Percentiles rank a stretch among this genome's conserved stretches.
These are phyloP conservation scores for Candida glucosophila DNA, from an alignment of 1,139 yeast genomes.

Conservation along the genomic window DNA sequence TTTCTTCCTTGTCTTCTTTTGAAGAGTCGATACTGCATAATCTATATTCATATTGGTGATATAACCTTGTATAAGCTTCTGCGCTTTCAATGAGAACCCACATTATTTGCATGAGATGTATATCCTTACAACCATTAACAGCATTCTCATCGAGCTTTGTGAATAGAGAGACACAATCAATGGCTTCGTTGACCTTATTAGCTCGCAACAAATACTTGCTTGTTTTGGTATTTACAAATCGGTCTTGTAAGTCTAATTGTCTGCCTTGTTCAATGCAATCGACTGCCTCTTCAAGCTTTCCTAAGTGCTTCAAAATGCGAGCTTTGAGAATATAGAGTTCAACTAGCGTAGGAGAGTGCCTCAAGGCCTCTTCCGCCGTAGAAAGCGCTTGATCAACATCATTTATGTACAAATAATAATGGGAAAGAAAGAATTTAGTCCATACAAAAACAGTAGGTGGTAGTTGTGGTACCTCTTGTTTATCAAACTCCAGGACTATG, in stretches of 20 bases:
- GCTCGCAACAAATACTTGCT: slow-evolving; percentile 80
- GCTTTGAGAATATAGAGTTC: slow-evolving; percentile 80
- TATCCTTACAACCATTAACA: slow-evolving; percentile 75
- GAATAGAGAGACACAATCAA: slow-evolving; percentile 66
- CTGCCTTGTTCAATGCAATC: slow-evolving; percentile 65
- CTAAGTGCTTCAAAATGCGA: slow-evolving; percentile 66
- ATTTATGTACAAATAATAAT: slow-evolving; percentile 57
- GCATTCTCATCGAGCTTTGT: slow-evolving; percentile 72
- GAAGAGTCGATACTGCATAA: slow-evolving; percentile 7
- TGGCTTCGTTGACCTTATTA: slow-evolving; percentile 68
- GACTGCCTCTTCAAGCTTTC: slow-evolving; percentile 54
- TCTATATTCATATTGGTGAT: slow-evolving; percentile 15
- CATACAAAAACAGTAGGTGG: slow-evolving; percentile 58
- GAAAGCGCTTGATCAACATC: slow-evolving; percentile 45
- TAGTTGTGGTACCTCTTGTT: slow-evolving; percentile 15
- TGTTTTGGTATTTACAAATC: slow-evolving; percentile 84
- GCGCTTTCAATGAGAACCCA: slow-evolving; percentile 88
- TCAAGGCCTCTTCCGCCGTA: slow-evolving; percentile 55
- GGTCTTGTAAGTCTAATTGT: slow-evolving; percentile 73
- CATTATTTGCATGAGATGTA: slow-evolving; percentile 84
- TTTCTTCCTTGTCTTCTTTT: slow-evolving; percentile 8
- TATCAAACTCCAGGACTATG: slow-evolving; percentile 44
- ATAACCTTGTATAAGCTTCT: slow-evolving; percentile 52
- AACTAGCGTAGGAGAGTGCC: slow-evolving; percentile 73
- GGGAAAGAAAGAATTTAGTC: slow-evolving; percentile 76